Base-by-base conservation (phyloP, 371 early-diverging fungal genomes). In the Haplosporangium sp. region DNA sequence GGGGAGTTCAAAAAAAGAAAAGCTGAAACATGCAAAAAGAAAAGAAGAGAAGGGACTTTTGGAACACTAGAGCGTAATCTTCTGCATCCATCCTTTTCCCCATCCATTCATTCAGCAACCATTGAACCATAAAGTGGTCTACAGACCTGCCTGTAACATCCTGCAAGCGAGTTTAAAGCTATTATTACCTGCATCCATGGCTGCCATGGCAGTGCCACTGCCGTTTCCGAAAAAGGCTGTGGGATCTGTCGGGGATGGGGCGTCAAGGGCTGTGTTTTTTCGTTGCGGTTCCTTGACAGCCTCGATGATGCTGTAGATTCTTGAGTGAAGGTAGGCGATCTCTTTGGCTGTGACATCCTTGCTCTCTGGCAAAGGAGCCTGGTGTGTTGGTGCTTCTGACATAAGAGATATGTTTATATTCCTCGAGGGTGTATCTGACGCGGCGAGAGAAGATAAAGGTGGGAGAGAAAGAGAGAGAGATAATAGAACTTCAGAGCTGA, bases 281-380 rank as follows among this genome's bases (percentile, higher is more conserved):
- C 45, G 67, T 38, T 61, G 74, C n/a, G 68, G 74, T 38, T 73
- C 72, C 45, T 74, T 66, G 42, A 74, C 80, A 48, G 82, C 82
- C 43, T 83, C 84, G 64, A 85, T 85, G 45, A 81, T 82, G 18
- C 84, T 82, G 60, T 86, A 82, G 37, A 87, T 62, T 42, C 83
- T 81, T 6, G 85, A 82, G 57, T 87, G 86, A 0, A 87, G 74
- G 40, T 81, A 80, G 38, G 84, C 81, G 69, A 87, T 86, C 64
- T 85, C 83, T 53, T 82, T 77, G 9, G 77, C 67, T 16, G 82
- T 77, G 48, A 74, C 70, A 53, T 81, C 73, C 38, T 80, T 62
- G 58, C 69, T 59, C 23, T 41, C 47, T 13, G 69, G 54, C 37
- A 47, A 51, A 5, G 67, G 46, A 12, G 55, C 46, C 29, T 52